Evolutionary conservation across 2,329 filamentous ascomycete genomes (phyloP).

Genomic region (Talaromyces sp.): DNA sequence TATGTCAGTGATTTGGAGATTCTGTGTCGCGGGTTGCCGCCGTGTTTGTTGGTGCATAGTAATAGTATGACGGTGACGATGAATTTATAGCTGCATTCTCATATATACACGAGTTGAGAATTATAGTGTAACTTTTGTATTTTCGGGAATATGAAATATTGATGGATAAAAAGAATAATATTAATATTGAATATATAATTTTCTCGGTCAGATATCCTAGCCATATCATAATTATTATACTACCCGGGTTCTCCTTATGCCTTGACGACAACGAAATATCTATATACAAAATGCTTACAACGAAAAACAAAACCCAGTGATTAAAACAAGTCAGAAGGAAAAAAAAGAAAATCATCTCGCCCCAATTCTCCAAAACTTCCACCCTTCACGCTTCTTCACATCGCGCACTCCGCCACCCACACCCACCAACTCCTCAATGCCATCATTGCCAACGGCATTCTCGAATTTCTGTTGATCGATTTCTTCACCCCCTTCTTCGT

Average conservation of each 20-base stretch:
- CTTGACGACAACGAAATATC: background rate
- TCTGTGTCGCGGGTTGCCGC: conserved; percentile 69
- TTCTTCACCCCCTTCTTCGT: conserved; percentile 79
- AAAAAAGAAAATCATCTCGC: conserved; percentile 10
- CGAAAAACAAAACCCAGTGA: background rate
- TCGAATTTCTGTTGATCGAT: conserved; percentile 89
- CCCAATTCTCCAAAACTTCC: conserved; percentile 72
- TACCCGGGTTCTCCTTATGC: background rate
- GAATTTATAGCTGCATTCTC: conserved; percentile 33
- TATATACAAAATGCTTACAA: background rate
- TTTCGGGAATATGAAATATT: too few species aligned
- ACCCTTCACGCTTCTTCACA: conserved; percentile 65
- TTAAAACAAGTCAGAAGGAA: background rate
- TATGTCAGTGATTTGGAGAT: conserved; percentile 77
- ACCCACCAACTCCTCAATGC: conserved; percentile 81
- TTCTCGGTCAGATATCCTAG: background rate
- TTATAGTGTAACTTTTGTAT: background rate
- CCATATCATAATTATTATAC: background rate
- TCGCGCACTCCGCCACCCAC: conserved; percentile 52
- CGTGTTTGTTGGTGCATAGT: conserved; percentile 72
- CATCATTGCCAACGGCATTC: conserved; percentile 74
- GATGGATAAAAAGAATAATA: too few species aligned
- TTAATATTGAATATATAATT: background rate
- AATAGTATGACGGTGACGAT: conserved; percentile 81
- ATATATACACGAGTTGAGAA: background rate